Evolutionary conservation across 1,284 basidiomycete species (phyloP), one percentile per base, ranked within the genome.

Genomic region (Ganoderma meredithae): DNA sequence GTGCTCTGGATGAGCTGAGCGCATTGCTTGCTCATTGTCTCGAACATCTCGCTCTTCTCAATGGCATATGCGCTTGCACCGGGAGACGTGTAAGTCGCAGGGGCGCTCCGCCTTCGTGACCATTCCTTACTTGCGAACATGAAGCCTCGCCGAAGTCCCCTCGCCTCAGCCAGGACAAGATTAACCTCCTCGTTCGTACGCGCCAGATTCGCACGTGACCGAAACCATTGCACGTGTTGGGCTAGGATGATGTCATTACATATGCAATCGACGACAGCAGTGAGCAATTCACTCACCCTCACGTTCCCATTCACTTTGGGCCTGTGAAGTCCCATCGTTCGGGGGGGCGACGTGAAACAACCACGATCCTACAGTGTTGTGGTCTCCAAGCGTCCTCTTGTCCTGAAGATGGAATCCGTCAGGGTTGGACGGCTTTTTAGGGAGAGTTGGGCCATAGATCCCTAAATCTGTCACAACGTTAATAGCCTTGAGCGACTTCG

Each of bases 151-250:
- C 22, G 1, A 1, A 49, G 47, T 9, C 9, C 19, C 8, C 22
- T n/a, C 6, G n/a, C 19, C 22, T 49, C 47, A 25, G n/a, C 47
- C 6, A 49, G n/a, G 47, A 49, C 25, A 8, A 49, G 47, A 9
- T 49, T 49, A 8, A 49, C 47, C 6, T 49, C 47, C 47, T 49
- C 47, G 22, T 49, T 49, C 1, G 47, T 49, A n/a, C 47, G 47
- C 1, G n/a, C 47, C n/a, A 49, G 10, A 49, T 49, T 49, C 1
- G 47, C 47, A 7, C n/a, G 47, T 1, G 47, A 49, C 0, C 47
- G 47, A n/a, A 49, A 49, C 47, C 47, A 49, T n/a, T 49, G 47
- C 12, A 49, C 47, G 10, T n/a, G n/a, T n/a, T n/a, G n/a, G n/a
- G n/a, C n/a, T n/a, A n/a, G n/a, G n/a, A n/a, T n/a, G n/a, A n/a